Evolutionary conservation across 768 basidiomycete genomes (phyloP).

Genomic region (Suillus brevipes): DNA sequence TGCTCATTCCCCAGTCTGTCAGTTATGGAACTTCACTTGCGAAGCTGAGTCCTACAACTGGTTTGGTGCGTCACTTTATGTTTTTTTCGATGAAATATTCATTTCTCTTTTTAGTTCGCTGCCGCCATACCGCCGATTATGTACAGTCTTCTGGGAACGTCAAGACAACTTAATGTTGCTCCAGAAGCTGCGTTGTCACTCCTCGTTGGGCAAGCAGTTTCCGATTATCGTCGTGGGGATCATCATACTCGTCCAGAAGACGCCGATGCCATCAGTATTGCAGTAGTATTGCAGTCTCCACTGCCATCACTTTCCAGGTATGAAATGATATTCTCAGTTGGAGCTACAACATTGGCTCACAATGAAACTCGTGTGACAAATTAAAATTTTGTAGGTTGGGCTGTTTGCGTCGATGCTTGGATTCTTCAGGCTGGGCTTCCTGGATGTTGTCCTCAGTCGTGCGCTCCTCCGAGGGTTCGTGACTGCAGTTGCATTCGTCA

Average conservation of each 20-base stretch:
- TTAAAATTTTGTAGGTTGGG: slow-evolving; percentile 56
- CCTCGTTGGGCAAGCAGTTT: slow-evolving; percentile 83
- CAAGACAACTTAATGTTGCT: slow-evolving; percentile 76
- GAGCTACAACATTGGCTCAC: neutral
- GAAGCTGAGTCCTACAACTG: slow-evolving; percentile 80
- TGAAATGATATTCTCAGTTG: slow-evolving; percentile 35
- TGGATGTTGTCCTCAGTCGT: slow-evolving; percentile 90
- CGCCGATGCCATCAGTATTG: slow-evolving; percentile 54
- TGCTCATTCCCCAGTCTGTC: slow-evolving; percentile 85
- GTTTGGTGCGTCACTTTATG: slow-evolving; percentile 56
- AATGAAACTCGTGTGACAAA: neutral
- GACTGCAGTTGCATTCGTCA: slow-evolving; percentile 81
- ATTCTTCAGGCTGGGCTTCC: slow-evolving; percentile 85
- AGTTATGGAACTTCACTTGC: slow-evolving; percentile 91
- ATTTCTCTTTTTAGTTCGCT: slow-evolving; percentile 54
- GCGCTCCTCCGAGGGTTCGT: slow-evolving; percentile 88
- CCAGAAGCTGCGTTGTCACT: slow-evolving; percentile 89
- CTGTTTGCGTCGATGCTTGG: slow-evolving; percentile 84
- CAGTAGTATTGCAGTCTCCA: slow-evolving; percentile 73
- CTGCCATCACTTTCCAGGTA: slow-evolving; percentile 84
- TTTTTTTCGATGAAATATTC: slow-evolving; percentile 1
- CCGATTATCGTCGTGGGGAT: slow-evolving; percentile 58
- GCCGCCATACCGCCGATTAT: slow-evolving; percentile 85
- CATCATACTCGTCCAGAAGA: slow-evolving; percentile 44
- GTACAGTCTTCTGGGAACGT: slow-evolving; percentile 89